Percentiles rank a stretch among this genome's conserved stretches.
phyloP scores from a whole-genome alignment of 768 basidiomycete species.

The Megacollybia marginata region DNA sequence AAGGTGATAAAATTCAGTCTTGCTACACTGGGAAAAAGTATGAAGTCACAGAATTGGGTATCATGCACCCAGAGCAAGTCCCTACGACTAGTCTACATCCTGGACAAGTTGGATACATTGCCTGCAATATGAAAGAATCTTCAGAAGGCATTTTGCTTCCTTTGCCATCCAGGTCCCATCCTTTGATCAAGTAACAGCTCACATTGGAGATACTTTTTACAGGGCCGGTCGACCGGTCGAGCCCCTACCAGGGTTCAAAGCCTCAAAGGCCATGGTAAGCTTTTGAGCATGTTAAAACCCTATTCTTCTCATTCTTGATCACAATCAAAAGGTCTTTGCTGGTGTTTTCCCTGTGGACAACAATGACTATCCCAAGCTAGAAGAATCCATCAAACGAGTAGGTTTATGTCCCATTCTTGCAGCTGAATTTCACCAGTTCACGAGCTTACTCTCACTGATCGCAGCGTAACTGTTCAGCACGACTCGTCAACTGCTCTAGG shows the following conservation, averaged over 20 bases:
- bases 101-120: constrained; percentile 83
- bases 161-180: neutral
- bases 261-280: constrained; percentile 88
- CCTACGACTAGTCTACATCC: constrained; percentile 58
- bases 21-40: constrained; percentile 82
- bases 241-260: constrained; percentile 86
- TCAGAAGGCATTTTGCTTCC: constrained; percentile 59
- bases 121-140: constrained; percentile 97
- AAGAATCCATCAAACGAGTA: constrained; percentile 91
- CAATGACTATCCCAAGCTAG: constrained; percentile 86
- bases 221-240: constrained; percentile 66
- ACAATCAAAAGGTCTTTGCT: constrained; percentile 67
- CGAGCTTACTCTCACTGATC: constrained; percentile 78
- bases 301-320: neutral
- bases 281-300: neutral
- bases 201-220: constrained; percentile 91
- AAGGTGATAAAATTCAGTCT: constrained; percentile 88
- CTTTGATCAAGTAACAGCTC: constrained; percentile 40
- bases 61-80: constrained; percentile 87
- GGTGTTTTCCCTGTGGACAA: constrained; percentile 92
- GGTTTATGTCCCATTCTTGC: constrained; percentile 14
- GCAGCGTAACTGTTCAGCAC: constrained; percentile 83
- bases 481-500: constrained; percentile 93
- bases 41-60: constrained; percentile 81
- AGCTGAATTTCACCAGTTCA: constrained; percentile 9